A percentile compares a stretch with the other conserved stretches of the same genome.
phyloP scores from a whole-genome alignment of 2,329 filamentous ascomycete species.

The Colletotrichum brevisporum region DNA sequence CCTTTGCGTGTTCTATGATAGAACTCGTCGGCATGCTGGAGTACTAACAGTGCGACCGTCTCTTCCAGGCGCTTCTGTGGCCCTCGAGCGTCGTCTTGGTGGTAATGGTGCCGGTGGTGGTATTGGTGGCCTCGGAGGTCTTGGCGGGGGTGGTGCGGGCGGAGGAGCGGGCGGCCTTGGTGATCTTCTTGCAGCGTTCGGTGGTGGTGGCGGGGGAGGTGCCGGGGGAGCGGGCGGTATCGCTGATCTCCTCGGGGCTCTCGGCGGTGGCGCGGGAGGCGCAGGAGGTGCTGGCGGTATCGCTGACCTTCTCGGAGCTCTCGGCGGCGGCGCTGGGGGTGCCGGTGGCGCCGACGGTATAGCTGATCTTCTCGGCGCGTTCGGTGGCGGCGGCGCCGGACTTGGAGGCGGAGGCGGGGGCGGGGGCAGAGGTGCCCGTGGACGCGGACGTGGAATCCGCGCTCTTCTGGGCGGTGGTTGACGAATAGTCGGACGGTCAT shows the following conservation, averaged over 20 bases:
- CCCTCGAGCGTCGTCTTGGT: neutral
- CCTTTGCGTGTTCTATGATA: conserved; percentile 13
- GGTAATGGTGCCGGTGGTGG: conserved; percentile 1
- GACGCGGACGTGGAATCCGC: conserved; percentile 1
- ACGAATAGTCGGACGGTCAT: conserved; percentile 12
- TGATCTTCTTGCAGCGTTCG: conserved; percentile 11
- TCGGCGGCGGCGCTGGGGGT: conserved; percentile 10
- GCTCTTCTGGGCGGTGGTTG: neutral
- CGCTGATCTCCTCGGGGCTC: conserved; percentile 10
- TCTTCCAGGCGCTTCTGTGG: conserved; percentile 13
- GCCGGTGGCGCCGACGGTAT: neutral
- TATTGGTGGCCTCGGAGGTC: conserved; percentile 8
- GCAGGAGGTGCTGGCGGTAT: neutral
- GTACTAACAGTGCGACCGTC: conserved; percentile 20
- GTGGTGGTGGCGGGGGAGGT: neutral
- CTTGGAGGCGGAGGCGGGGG: neutral
- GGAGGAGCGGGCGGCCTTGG: conserved; percentile 7
- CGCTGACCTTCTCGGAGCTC: conserved; percentile 10
- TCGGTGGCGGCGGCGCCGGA: conserved; percentile 10
- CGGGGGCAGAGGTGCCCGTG: neutral
- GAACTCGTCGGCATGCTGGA: neutral
- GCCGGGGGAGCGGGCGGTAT: conserved; percentile 2
- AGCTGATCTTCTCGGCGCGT: conserved; percentile 9
- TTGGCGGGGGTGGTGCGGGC: conserved; percentile 3
- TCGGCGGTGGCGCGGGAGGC: conserved; percentile 11